Evolutionary conservation across 805 yeast species (phyloP), one percentile per base, ranked within the genome.

Genomic region (Ogataea glucozyma): DNA sequence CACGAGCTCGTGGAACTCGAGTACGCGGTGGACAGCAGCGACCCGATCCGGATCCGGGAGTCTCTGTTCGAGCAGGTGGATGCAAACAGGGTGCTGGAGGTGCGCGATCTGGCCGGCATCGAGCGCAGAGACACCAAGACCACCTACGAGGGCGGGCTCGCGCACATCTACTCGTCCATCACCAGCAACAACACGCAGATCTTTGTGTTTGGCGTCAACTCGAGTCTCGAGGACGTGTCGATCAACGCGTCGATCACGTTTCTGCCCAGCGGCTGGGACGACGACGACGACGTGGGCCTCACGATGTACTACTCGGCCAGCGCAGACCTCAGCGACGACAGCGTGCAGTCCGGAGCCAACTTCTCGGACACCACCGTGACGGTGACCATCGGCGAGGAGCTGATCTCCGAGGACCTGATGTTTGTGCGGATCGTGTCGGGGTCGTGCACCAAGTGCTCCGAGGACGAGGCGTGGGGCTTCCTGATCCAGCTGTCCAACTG

Each of bases 401-500:
- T 10, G 9, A 10, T 34, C 2, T 9, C 16, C 9, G 30, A 34
- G 12, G 12, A 6, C 14, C n/a, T 34, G 20, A 23, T 43, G 40
- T 40, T 43, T 34, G 29, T 39, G 4, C n/a, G 37, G 12, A 54
- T 65, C 3, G 37, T 31, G 2, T 52, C 66, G 2, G 58, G 51
- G n/a, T 45, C 44, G 1, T 55, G 65, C 40, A 34, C 38, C 0
- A 14, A 18, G 4, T 60, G 65, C 47, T 21, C 38, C 5, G 18
- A 38, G 16, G 48, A 47, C 11, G 43, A 58, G 5, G 29, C 36
- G 6, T 85, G 90, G 90, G 48, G 71, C 10, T 85, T 82, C 56
- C 75, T 79, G 55, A 61, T 88, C 31, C 88, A 86, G 2, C 74
- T 81, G 2, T 78, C 87, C 1, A 79, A 75, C 49, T 68, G 72